These are phyloP conservation scores for Skeletonema potamos DNA, from an alignment of 108 stramenopile genomes.

Conservation along the genomic window DNA sequence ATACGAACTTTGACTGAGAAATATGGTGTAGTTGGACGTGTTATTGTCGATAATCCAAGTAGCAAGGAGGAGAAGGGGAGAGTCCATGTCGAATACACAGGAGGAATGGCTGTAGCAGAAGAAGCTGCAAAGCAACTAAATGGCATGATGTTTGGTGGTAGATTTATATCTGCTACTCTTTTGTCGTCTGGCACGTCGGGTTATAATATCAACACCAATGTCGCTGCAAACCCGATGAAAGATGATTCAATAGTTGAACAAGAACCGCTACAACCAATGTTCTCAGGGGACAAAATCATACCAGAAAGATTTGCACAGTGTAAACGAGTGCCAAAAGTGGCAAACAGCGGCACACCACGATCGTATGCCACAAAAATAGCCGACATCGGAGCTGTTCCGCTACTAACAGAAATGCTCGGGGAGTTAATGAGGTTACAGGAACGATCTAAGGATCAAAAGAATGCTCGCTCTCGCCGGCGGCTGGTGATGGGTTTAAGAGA, in stretches of 20 bases:
- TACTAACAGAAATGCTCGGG: conserved; percentile 77
- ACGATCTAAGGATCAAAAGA: conserved; percentile 73
- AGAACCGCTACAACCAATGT: conserved; percentile 35
- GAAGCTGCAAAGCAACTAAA: conserved; percentile 50
- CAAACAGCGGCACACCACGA: conserved; percentile 59
- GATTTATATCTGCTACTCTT: conserved; percentile 37
- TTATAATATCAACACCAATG: background rate
- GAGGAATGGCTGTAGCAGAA: conserved; percentile 23
- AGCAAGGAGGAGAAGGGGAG: conserved; percentile 19
- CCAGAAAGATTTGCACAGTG: conserved; percentile 75
- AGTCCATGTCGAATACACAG: conserved; percentile 30
- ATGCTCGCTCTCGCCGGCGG: conserved; percentile 74
- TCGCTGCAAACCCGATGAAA: background rate
- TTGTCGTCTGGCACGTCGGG: background rate
- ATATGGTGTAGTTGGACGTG: conserved; percentile 21
- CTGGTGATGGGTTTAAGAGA: conserved; percentile 92
- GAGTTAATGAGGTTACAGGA: conserved; percentile 86
- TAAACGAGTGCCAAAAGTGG: conserved; percentile 83
- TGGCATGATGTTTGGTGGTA: conserved; percentile 72
- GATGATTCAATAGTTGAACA: background rate
- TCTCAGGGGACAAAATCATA: conserved; percentile 80
- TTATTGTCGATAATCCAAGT: conserved; percentile 19
- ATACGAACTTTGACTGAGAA: conserved; percentile 31
- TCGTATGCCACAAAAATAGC: conserved; percentile 56
- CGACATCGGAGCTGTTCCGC: conserved; percentile 61